Base-by-base conservation (phyloP, 495 filamentous ascomycete genomes). In the Xylaria sp. region DNA sequence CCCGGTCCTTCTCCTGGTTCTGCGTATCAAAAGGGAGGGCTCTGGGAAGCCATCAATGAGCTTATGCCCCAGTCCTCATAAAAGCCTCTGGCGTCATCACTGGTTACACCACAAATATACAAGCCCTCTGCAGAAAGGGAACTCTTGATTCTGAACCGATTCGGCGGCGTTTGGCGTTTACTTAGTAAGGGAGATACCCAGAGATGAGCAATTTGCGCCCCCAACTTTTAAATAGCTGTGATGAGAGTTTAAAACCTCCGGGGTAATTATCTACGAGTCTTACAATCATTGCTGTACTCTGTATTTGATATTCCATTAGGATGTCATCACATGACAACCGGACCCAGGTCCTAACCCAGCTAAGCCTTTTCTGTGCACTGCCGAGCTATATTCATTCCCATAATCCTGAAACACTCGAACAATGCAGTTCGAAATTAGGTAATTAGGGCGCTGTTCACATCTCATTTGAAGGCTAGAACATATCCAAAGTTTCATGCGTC, bases 11-110 rank as follows among this genome's bases (percentile, higher is more conserved):
- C 74, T 43, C 67, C 69, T n/a, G 70, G 69, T 37, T 68, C 73
- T 17, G 44, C 44, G 9, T 79, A 61, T 33, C 75, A 71, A 2
- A 21, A 71, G 40, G 77, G 76, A 24, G 76, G 77, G 35, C 73
- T 79, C 40, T 79, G 75, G 75, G 67, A 77, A 14, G 68, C 71
- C 21, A 70, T 79, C 55, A 58, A 72, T 41, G 50, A 55, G 26
- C 31, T 79, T 15, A 74, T 77, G 72, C 69, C 69, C 4, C 40
- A 40, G 29, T 66, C 48, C 24, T 59, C 59, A 26, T 71, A 41
- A 66, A 33, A 41, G 3, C 26, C 24, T 15, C n/a, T 46, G 35
- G 26, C 15, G 31, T 21, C 29, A 41, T n/a, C 26, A 19, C 17
- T 26, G 37, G 37, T 33, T 19, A 55, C 11, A 55, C 19, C 19